These are phyloP conservation scores for Solanum clarkiae DNA, from an alignment of 257 asterid species.

Conservation along the genomic window DNA sequence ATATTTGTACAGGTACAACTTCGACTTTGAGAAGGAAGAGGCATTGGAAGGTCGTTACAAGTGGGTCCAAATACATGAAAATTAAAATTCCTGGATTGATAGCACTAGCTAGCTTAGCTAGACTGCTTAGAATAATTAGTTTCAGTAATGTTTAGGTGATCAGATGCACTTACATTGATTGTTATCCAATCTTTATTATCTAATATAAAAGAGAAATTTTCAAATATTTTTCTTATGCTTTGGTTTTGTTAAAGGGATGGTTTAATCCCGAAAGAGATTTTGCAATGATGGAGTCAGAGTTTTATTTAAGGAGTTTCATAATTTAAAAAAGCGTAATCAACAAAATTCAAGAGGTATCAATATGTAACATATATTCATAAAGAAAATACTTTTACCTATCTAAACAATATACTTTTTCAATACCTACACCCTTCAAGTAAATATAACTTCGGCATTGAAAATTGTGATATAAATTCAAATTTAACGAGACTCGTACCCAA, in stretches of 20 bases:
- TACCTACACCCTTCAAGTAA: too few species aligned
- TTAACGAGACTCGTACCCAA: not conserved
- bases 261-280: too few species aligned
- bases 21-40: conserved; percentile 17
- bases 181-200: not conserved
- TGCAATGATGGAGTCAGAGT: too few species aligned
- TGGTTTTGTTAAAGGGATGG: not conserved
- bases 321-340: too few species aligned
- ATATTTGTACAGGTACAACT: conserved; percentile 11
- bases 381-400: too few species aligned
- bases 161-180: not conserved
- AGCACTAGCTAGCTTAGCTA: not conserved
- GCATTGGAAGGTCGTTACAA: conserved; percentile 19
- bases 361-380: too few species aligned
- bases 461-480: too few species aligned
- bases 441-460: too few species aligned
- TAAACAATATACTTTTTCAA: too few species aligned
- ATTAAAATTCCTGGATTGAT: not conserved
- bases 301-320: too few species aligned
- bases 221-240: not conserved
- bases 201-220: too few species aligned
- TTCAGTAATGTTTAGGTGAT: not conserved
- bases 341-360: too few species aligned
- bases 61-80: conserved; percentile 5
- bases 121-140: not conserved